Conservation (phyloP, 192 early-diverging fungal species). For the Coemansia sp. region DNA sequence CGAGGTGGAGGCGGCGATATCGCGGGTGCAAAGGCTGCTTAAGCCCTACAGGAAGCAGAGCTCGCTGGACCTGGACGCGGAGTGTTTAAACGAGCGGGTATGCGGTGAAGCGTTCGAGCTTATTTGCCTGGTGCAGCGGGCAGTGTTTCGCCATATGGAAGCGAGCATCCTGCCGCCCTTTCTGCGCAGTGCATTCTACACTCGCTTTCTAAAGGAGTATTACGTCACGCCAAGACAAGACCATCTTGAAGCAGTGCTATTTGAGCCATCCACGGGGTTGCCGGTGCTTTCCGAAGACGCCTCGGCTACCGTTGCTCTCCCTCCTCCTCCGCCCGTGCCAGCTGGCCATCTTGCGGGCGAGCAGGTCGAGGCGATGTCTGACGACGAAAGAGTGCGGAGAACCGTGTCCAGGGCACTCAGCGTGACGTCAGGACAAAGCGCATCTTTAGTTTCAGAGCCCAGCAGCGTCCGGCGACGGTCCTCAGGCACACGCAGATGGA, state of each 20-base stretch:
- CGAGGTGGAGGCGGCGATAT: constrained; percentile 26
- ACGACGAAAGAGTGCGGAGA: no score
- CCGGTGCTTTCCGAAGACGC: constrained; percentile 2
- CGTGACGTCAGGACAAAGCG: no score
- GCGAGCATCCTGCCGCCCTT: constrained; percentile 60
- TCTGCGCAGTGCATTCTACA: constrained; percentile 60
- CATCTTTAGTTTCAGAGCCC: no score
- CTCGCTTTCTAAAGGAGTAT: constrained; percentile 60
- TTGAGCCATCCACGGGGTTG: constrained; percentile 12
- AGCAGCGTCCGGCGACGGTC: not conserved
- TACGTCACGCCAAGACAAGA: constrained; percentile 44
- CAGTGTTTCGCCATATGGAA: constrained; percentile 66
- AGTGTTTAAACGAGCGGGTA: constrained; percentile 6
- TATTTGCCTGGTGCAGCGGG: constrained; percentile 54
- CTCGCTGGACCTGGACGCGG: constrained; percentile 23
- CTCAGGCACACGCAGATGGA: constrained; percentile 12
- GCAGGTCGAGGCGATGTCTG: no score
- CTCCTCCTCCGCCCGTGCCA: not conserved
- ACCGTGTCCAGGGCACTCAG: no score
- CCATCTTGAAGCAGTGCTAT: constrained; percentile 28
- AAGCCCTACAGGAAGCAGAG: constrained; percentile 18
- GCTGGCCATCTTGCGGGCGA: no score
- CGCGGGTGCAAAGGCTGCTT: constrained; percentile 34
- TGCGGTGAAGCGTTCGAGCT: constrained; percentile 39
- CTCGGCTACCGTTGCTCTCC: not conserved